These are phyloP conservation scores for Solanum hybrid DNA, from an alignment of 305 asterid species.

Conservation along the genomic window DNA sequence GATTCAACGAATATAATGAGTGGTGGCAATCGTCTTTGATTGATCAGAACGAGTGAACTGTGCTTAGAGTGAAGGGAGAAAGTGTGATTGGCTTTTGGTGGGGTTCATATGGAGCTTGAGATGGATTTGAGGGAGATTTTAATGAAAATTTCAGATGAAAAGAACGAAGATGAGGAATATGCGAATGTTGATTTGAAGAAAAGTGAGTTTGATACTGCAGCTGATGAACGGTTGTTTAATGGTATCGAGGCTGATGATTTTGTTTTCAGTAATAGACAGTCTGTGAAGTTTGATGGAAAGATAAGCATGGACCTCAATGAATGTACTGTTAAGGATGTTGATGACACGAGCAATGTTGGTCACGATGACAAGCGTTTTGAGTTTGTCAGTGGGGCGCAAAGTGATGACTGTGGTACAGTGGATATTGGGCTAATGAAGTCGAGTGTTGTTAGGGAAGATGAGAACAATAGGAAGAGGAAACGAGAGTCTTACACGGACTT, in stretches of 20 bases:
- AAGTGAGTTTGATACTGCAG: background rate
- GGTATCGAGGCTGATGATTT: slow-evolving; percentile 8
- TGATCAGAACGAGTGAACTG: background rate
- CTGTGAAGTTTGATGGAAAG: slow-evolving; percentile 9
- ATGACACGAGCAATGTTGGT: background rate
- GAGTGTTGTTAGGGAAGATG: background rate
- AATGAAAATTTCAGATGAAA: slow-evolving; percentile 26
- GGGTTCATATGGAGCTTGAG: slow-evolving; percentile 32
- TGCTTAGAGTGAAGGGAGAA: slow-evolving; percentile 3
- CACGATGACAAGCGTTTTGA: background rate
- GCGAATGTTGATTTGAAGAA: slow-evolving; percentile 4
- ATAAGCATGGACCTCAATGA: background rate
- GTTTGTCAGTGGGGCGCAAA: background rate
- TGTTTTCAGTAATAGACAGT: slow-evolving; percentile 11
- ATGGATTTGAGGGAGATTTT: slow-evolving; percentile 35
- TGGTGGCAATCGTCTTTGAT: background rate
- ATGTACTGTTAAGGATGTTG: background rate
- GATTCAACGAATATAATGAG: background rate
- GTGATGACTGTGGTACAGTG: slow-evolving; percentile 7
- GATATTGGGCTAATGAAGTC: background rate
- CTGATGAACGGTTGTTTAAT: background rate
- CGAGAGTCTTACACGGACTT: slow-evolving; percentile 24
- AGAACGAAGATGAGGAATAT: slow-evolving; percentile 19
- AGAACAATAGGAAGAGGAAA: slow-evolving; percentile 35
- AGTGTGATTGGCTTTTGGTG: slow-evolving; percentile 6